phyloP scores from a whole-genome alignment of 2,329 filamentous ascomycete genomes.

The Exophiala dermatitidis region DNA sequence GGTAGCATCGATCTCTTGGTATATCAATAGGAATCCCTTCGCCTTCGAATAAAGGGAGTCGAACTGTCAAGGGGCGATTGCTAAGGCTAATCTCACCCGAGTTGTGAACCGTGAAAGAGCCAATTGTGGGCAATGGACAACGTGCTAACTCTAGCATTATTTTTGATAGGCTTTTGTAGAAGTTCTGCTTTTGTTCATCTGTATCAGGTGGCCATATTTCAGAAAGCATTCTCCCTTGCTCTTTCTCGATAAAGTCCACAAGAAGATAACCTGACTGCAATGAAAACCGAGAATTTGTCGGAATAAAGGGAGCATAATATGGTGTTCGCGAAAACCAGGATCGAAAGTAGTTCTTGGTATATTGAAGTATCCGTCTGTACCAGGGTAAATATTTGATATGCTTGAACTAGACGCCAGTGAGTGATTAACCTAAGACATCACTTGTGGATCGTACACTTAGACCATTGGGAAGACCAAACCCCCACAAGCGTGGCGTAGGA shows the following conservation, averaged over 20 bases:
- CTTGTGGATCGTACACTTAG: background rate
- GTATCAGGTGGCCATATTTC: background rate
- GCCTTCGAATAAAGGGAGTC: constrained; percentile 7
- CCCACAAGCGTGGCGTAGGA: constrained; percentile 15
- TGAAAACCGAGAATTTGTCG: background rate
- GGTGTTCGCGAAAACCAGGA: no score
- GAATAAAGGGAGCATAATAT: background rate
- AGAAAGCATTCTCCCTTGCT: constrained; percentile 20
- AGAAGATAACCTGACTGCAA: constrained; percentile 16
- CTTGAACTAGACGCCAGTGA: background rate
- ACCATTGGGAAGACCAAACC: background rate
- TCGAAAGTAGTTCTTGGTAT: background rate
- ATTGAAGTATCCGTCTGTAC: background rate
- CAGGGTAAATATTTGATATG: background rate
- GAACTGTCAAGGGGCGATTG: constrained; percentile 5
- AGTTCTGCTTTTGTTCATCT: background rate
- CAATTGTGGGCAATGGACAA: constrained; percentile 3
- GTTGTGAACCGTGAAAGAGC: constrained; percentile 23
- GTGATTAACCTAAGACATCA: background rate
- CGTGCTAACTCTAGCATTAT: constrained; percentile 1
- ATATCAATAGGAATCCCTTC: constrained; percentile 27
- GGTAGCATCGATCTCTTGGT: constrained; percentile 24
- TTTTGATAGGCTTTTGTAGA: background rate
- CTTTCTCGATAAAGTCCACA: constrained; percentile 18
- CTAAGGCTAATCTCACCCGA: constrained; percentile 24